These are phyloP conservation scores for Pinus tabuliformis DNA, from an alignment of 75 land plant genomes.

Conservation along the genomic window DNA sequence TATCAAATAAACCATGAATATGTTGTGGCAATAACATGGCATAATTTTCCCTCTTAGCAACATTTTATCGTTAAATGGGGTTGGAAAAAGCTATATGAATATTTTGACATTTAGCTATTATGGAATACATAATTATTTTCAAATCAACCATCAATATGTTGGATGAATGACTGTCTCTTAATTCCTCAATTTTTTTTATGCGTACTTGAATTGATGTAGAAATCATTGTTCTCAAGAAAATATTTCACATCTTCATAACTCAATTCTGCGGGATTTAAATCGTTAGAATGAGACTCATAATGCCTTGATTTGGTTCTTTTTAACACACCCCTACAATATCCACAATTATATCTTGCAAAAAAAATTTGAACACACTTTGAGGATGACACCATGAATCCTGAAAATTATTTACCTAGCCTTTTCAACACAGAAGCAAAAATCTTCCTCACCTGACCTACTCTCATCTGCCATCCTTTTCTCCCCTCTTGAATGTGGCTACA, in stretches of 20 bases:
- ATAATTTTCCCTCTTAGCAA: too few relatives aligned
- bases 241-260: not conserved
- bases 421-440: not conserved
- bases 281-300: not conserved
- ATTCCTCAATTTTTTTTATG: not conserved
- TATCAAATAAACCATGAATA: not conserved
- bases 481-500: not conserved
- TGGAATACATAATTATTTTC: not conserved
- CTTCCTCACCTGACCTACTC: not conserved
- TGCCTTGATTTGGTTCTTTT: not conserved
- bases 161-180: not conserved
- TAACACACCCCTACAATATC: not conserved
- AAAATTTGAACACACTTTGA: not conserved
- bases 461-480: not conserved
- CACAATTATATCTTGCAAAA: not conserved
- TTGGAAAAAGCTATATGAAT: too few relatives aligned
- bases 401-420: not conserved
- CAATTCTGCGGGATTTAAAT: constrained; percentile 1
- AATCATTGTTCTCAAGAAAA: constrained; percentile 9
- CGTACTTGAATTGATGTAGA: not conserved
- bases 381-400: not conserved
- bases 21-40: not conserved
- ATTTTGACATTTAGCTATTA: not conserved
- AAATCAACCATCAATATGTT: not conserved
- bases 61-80: too few relatives aligned